Evolutionary conservation across 441 rosid species (phyloP).

Genomic region (Sinapis alba): DNA sequence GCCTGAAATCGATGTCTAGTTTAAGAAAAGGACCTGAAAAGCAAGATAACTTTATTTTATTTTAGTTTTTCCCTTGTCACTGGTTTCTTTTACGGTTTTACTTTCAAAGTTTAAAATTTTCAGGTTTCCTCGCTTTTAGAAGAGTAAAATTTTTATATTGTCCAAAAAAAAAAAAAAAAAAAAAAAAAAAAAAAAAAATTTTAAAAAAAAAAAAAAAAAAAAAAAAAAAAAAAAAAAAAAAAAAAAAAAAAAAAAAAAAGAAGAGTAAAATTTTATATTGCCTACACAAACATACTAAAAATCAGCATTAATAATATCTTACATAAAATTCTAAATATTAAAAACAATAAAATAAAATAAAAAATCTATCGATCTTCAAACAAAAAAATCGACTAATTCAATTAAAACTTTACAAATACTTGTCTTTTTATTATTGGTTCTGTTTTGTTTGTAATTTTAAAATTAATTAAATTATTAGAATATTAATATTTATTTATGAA

Average conservation of each 20-base stretch:
- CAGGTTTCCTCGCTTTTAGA: not conserved
- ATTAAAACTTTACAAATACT: not conserved
- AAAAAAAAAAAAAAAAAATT: too few species aligned
- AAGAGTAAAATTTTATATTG: not conserved
- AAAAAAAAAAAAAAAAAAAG: too few species aligned
- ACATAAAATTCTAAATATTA: not conserved
- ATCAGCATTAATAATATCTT: not conserved
- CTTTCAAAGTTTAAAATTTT: not conserved
- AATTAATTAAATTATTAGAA: not conserved
- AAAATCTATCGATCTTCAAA: not conserved
- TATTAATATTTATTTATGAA: not conserved
- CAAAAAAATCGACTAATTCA: not conserved
- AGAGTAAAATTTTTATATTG: not conserved
- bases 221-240: too few species aligned
- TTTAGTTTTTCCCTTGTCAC: not conserved
- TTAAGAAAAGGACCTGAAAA: not conserved
- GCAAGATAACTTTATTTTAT: not conserved
- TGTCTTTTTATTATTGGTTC: not conserved
- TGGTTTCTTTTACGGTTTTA: not conserved
- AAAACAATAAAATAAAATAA: not conserved
- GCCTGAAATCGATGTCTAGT: not conserved
- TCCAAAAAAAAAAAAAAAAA: too few species aligned
- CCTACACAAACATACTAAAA: not conserved
- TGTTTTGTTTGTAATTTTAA: not conserved
- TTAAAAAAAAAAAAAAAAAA: too few species aligned